phyloP scores from a whole-genome alignment of 192 early-diverging fungal genomes.

The Dispira simplex region DNA sequence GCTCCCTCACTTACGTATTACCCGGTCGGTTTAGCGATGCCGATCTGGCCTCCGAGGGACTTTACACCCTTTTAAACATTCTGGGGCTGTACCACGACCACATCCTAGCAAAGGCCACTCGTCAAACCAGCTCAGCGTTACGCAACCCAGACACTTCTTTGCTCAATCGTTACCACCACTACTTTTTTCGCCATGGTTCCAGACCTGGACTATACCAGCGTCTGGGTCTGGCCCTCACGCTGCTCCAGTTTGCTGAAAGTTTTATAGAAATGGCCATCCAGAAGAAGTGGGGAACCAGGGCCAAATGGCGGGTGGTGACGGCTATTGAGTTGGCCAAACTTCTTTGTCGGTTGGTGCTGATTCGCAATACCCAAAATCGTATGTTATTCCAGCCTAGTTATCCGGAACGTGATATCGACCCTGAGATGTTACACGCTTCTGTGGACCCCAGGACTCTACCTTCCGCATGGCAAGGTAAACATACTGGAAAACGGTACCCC shows the following conservation, averaged over 20 bases:
- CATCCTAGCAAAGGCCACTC: constrained; percentile 31
- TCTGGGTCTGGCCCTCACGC: constrained; percentile 43
- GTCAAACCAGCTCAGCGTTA: constrained; percentile 18
- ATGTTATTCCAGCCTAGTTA: constrained; percentile 43
- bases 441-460: constrained; percentile 22
- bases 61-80: constrained; percentile 58
- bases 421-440: constrained; percentile 17
- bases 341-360: constrained; percentile 28
- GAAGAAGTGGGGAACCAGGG: constrained; percentile 41
- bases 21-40: constrained; percentile 67
- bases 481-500: not conserved
- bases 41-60: constrained; percentile 68
- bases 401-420: constrained; percentile 53
- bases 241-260: constrained; percentile 56
- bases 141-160: constrained; percentile 14
- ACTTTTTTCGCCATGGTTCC: constrained; percentile 23
- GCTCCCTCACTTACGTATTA: constrained; percentile 79
- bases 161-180: constrained; percentile 62
- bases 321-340: constrained; percentile 49
- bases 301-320: constrained; percentile 41
- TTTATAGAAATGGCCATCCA: constrained; percentile 62
- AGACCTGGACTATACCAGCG: constrained; percentile 29
- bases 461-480: not conserved
- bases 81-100: constrained; percentile 79
- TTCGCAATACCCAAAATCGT: constrained; percentile 32